phyloP scores from a whole-genome alignment of 176 grass and related monocot genomes.

The Phragmites australis region DNA sequence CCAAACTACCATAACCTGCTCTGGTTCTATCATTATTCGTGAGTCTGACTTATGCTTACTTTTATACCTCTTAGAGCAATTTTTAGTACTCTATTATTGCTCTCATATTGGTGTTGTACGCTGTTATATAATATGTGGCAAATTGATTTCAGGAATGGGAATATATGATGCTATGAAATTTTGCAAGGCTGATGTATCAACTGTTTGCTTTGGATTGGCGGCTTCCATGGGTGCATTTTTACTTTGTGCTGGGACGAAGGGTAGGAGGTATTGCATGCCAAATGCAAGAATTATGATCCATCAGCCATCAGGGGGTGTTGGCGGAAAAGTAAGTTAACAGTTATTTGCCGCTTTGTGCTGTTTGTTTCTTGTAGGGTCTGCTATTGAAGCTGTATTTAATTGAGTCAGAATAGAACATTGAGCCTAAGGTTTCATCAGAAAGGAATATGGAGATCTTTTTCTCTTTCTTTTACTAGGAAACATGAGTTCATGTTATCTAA shows the following conservation, averaged over 20 bases:
- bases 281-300: constrained; percentile 99
- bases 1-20: background rate
- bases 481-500: background rate
- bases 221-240: constrained; percentile 96
- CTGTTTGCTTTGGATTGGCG: constrained; percentile 90
- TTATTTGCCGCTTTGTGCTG: constrained; percentile 15
- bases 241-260: constrained; percentile 81
- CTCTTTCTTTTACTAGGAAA: background rate
- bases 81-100: background rate
- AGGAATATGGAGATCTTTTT: background rate
- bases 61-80: background rate
- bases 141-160: constrained; percentile 74
- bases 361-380: constrained; percentile 18
- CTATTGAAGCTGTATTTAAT: background rate
- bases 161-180: constrained; percentile 99
- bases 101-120: background rate
- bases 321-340: constrained; percentile 57
- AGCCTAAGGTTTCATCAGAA: background rate
- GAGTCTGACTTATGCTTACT: background rate
- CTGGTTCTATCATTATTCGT: background rate
- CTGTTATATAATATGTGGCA: constrained; percentile 3
- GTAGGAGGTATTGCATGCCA: constrained; percentile 98
- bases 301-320: constrained; percentile 75
- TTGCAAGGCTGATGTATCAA: constrained; percentile 94
- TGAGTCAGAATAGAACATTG: background rate